Conservation (phyloP, 768 basidiomycete genomes). For the Phylloporus sp. region DNA sequence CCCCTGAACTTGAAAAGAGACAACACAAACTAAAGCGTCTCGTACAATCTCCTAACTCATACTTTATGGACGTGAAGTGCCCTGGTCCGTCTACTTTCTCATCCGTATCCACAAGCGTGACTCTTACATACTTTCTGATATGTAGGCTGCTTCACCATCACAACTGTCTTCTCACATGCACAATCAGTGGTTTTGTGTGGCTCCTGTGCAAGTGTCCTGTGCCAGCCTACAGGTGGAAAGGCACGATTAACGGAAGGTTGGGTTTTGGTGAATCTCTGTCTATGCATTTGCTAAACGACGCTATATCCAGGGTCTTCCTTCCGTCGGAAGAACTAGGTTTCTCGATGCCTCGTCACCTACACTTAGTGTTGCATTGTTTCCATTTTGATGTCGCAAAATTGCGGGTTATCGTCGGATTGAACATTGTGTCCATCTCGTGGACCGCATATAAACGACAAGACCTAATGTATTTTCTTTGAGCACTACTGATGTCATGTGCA, state of each 20-base stretch:
- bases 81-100: constrained; percentile 58
- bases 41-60: constrained; percentile 97
- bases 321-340: constrained; percentile 85
- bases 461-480: constrained; percentile 10
- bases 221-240: constrained; percentile 98
- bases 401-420: constrained; percentile 12
- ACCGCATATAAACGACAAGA: constrained; percentile 3
- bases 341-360: not conserved
- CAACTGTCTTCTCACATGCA: constrained; percentile 98
- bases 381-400: constrained; percentile 9
- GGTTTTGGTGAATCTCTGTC: constrained; percentile 26
- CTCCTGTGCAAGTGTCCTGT: constrained; percentile 89
- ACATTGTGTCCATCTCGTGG: constrained; percentile 4
- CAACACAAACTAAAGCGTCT: constrained; percentile 99
- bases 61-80: constrained; percentile 99
- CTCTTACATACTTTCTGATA: not conserved
- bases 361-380: constrained; percentile 2
- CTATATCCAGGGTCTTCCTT: constrained; percentile 82
- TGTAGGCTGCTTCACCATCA: constrained; percentile 90
- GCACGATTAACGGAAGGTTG: constrained; percentile 96
- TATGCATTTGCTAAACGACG: constrained; percentile 7
- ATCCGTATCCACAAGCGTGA: not conserved
- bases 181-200: constrained; percentile 95
- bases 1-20: constrained; percentile 76
- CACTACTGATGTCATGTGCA: too few relatives aligned